Base-by-base conservation (phyloP, 2,329 filamentous ascomycete genomes). In the Talaromyces atroroseus region DNA sequence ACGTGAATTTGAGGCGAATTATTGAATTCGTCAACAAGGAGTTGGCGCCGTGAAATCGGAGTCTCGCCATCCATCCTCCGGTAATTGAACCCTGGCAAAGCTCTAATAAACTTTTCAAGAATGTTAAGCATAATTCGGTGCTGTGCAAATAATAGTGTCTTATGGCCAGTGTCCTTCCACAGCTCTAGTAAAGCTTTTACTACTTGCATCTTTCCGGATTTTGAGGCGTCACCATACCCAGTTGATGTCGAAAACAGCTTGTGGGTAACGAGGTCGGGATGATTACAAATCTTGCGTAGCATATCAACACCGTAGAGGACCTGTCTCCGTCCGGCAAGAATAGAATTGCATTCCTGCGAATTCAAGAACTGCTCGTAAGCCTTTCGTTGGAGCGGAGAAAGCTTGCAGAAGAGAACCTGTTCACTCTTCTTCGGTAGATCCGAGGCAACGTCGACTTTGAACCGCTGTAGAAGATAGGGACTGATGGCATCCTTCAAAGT, bases 361-460 rank as follows among this genome's bases (percentile, higher is more conserved):
- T 79, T 79, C 2, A 97, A 77, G 63, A 96, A 97, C 5, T 81
- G 78, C 67, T 91, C 83, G 63, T 99, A 99, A 0, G 87, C 86
- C 32, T 87, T 80, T 50, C 89, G 82, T 68, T 99, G 94, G 14
- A 86, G 75, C 53, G 82, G 81, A 0, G 92, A 95, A 59, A 99
- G 77, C 68, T 95, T 95, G 75, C 94, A 97, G 71, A 99, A 97
- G 2, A 99, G 78, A 0, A 99, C 94, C 63, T 95, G 90, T 69
- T 99, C 94, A 51, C 86, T 95, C 79, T 99, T 99, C 71, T 95
- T 90, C 0, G 94, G 94, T 12, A 99, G 77, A 70, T 97, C 92
- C 7, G 92, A 84, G 4, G 94, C 92, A 14, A 99, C 94, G 70
- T 99, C 94, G 1, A 88, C 84, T 73, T 99, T 99, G 68, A 95